Base-by-base conservation (phyloP, 2,329 filamentous ascomycete genomes). In the Fusarium avenaceum region DNA sequence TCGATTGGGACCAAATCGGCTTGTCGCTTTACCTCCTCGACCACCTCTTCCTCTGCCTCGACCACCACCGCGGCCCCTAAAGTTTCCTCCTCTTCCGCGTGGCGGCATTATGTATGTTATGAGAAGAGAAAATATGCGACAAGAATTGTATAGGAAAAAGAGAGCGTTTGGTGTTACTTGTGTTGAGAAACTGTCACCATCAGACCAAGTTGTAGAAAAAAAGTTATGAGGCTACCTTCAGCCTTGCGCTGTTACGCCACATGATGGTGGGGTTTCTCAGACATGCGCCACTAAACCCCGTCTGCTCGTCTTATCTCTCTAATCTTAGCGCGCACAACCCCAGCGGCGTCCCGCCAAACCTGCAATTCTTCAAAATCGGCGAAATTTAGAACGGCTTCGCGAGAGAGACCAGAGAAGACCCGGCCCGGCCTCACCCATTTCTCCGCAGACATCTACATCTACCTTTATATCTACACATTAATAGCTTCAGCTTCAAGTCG, bases 321-420 rank as follows among this genome's bases (percentile, higher is more conserved):
- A 72, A 71, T 74, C 83, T 83, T 85, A 84, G 83, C 81, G 83
- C 83, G 81, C 84, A 85, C 84, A 85, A 84, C 80, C 81, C 78
- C 78, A 78, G 77, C 76, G 70, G 26, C 68, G 78, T 80, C 78
- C 77, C 78, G 78, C 79, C 76, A 76, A 76, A 70, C 67, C 72
- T 73, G 76, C 75, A 80, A 80, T 80, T 79, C 76, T 76, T 76
- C 81, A 73, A 82, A 81, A 80, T 80, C 75, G 74, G 75, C 75
- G 71, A 80, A 80, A 78, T 79, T 79, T 77, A 71, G 59, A 69
- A 76, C 70, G 72, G 71, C 71, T 76, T 78, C 75, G 76, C 74
- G 72, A 78, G 40, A 43, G 60, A 43, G 60, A 64, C 43, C 59
- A 59, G 46, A 62, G 58, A 65, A 63, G 61, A 64, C 52, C 52